Evolutionary conservation across 1,284 basidiomycete species (phyloP), one percentile per base, ranked within the genome.

Genomic region (Naganishia liquefaciens): DNA sequence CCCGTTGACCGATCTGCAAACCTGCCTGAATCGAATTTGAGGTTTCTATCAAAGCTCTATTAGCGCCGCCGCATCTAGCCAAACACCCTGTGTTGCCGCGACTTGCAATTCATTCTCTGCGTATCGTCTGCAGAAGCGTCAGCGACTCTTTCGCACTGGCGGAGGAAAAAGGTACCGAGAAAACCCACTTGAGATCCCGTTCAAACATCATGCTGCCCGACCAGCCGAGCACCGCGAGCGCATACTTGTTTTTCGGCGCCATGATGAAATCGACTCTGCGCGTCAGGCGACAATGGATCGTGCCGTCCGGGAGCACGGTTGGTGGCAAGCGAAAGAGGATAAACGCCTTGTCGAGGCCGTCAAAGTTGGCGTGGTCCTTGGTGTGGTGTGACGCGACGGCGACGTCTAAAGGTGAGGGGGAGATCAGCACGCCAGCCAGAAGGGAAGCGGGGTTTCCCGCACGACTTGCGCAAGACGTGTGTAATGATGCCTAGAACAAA

Each of bases 201-300:
- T 79, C 78, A 68, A 78, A 79, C 74, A 79, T 79, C 78, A 78
- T 79, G 66, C 77, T 78, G 4, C 78, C 78, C 9, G 71, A 73
- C 78, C 78, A 79, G 33, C 72, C 73, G 19, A 79, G 69, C 4
- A 78, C 74, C 1, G 76, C 75, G 11, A 75, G 72, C 6, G 78
- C 74, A 57, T 79, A 79, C 50, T 76, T 60, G 49, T 74, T 71
- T 21, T 66, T 70, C 11, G 78, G 76, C 0, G 77, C 70, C 54
- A 69, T 69, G 44, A 79, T 79, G 30, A 79, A 67, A 64, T 79
- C 78, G 1, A 79, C 78, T 11, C 77, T 67, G 15, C 76, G 72
- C 61, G 78, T 76, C 21, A 73, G 47, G 5, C 74, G 53, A 43
- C 67, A 69, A 19, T 66, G 52, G 5, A 37, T 42, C 11, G 30